These are phyloP conservation scores for Venturia aucupariae DNA, from an alignment of 2,329 filamentous ascomycete genomes.

Conservation along the genomic window DNA sequence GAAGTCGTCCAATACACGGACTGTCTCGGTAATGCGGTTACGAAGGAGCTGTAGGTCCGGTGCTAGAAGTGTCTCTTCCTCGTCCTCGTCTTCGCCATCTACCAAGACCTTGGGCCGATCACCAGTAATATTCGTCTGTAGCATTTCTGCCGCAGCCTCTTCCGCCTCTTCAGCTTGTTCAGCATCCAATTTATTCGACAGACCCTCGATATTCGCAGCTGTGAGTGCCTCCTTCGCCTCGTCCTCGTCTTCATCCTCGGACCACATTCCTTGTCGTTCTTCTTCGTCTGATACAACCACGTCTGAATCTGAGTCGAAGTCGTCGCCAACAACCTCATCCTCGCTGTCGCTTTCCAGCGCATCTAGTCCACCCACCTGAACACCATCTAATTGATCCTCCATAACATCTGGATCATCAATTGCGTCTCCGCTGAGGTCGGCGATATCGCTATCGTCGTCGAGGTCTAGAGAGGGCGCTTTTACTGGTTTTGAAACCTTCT, in stretches of 20 bases:
- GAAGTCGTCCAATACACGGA: slow-evolving; percentile 86
- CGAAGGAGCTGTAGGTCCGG: slow-evolving; percentile 86
- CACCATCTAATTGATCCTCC: slow-evolving; percentile 39
- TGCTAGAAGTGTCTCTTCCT: slow-evolving; percentile 55
- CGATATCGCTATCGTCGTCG: slow-evolving; percentile 20
- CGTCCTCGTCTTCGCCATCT: slow-evolving; percentile 50
- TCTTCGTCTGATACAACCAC: slow-evolving; percentile 53
- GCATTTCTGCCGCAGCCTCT: slow-evolving; percentile 73
- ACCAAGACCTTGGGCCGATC: slow-evolving; percentile 60
- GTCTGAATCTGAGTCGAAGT: slow-evolving; percentile 33
- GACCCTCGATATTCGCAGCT: slow-evolving; percentile 88
- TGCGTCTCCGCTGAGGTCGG: slow-evolving; percentile 24
- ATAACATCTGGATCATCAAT: slow-evolving; percentile 32
- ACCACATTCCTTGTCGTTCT: slow-evolving; percentile 59
- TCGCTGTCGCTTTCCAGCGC: slow-evolving; percentile 30
- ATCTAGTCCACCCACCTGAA: slow-evolving; percentile 30
- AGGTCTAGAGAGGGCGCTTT: slow-evolving; percentile 22
- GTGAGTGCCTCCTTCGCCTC: slow-evolving; percentile 86
- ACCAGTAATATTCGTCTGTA: slow-evolving; percentile 89
- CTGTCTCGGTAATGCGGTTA: slow-evolving; percentile 82
- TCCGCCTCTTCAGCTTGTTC: slow-evolving; percentile 69
- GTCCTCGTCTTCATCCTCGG: slow-evolving; percentile 84
- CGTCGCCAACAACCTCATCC: slow-evolving; percentile 26
- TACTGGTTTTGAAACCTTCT: slow-evolving; percentile 20
- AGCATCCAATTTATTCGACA: slow-evolving; percentile 76